Percentiles rank a stretch among this genome's conserved stretches.
Conservation (phyloP, 2,329 filamentous ascomycete genomes). For the Colletotrichum orbiculare region DNA sequence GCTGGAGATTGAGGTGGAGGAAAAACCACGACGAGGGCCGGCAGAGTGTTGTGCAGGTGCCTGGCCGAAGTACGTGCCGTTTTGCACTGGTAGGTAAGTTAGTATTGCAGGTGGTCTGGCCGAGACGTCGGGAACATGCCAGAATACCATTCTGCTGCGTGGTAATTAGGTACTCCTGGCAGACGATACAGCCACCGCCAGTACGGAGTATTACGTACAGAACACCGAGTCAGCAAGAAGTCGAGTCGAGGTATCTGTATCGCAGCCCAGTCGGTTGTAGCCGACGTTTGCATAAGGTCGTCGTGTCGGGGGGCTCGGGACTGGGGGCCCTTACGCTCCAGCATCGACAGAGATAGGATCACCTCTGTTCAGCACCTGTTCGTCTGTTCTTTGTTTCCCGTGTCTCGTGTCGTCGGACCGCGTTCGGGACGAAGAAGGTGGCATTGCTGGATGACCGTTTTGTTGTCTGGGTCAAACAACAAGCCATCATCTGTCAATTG, state of each 20-base stretch:
- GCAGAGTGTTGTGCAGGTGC: too few relatives aligned
- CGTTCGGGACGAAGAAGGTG: conserved; percentile 12
- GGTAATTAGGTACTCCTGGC: too few relatives aligned
- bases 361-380: conserved; percentile 2
- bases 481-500: conserved; percentile 12
- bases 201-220: too few relatives aligned
- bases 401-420: too few relatives aligned
- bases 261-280: conserved; percentile 24
- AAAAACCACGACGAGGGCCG: not conserved
- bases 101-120: not conserved
- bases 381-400: conserved; percentile 2
- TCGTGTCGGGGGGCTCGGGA: not conserved
- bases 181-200: too few relatives aligned
- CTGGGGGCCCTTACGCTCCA: conserved; percentile 1
- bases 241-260: too few relatives aligned
- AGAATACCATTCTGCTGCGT: not conserved
- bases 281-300: conserved; percentile 13
- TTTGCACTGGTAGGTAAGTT: too few relatives aligned
- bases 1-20: conserved; percentile 17
- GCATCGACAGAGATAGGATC: conserved; percentile 2
- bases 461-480: conserved; percentile 1
- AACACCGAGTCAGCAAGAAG: too few relatives aligned
- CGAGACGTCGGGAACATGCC: conserved; percentile 27
- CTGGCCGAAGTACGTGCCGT: too few relatives aligned
- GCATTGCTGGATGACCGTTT: not conserved